These are phyloP conservation scores for Salvia sclarea DNA, from an alignment of 305 asterid species.

Conservation along the genomic window DNA sequence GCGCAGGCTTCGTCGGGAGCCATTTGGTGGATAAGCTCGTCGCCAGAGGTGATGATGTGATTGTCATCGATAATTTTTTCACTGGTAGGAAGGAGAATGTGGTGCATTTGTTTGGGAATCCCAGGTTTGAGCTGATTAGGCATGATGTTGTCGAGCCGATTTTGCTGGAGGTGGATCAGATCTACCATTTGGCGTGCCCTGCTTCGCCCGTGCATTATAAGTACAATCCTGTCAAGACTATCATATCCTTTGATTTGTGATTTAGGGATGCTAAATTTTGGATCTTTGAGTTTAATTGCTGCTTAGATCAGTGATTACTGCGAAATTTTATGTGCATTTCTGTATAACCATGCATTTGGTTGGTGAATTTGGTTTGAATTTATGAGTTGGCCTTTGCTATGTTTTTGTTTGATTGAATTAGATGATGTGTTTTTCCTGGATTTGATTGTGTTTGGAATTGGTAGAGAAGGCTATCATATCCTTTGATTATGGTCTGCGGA, in stretches of 20 bases:
- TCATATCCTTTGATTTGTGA: constrained; percentile 61
- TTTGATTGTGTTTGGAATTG: constrained; percentile 18
- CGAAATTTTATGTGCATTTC: constrained; percentile 7
- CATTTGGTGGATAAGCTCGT: constrained; percentile 90
- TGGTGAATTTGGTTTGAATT: background rate
- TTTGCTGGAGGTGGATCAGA: constrained; percentile 95
- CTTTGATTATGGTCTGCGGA: too few relatives aligned
- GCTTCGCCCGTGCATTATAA: constrained; percentile 94
- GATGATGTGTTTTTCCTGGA: background rate
- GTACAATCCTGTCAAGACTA: constrained; percentile 93
- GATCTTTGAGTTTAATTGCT: constrained; percentile 17
- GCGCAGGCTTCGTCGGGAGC: constrained; percentile 95
- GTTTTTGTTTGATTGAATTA: background rate
- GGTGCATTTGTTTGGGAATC: constrained; percentile 81
- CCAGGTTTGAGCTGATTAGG: constrained; percentile 84
- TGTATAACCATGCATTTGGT: constrained; percentile 8
- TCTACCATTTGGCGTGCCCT: constrained; percentile 94
- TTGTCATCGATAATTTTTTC: constrained; percentile 85
- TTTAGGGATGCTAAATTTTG: background rate
- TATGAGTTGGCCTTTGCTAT: background rate
- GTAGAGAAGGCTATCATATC: too few relatives aligned
- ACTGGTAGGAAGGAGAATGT: constrained; percentile 94
- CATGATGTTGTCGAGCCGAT: constrained; percentile 97
- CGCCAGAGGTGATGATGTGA: constrained; percentile 92
- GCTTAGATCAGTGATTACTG: constrained; percentile 10